Evolutionary conservation across 257 asterid genomes (phyloP), one percentile per base, ranked within the genome.

Genomic region (Nicotiana undulata): DNA sequence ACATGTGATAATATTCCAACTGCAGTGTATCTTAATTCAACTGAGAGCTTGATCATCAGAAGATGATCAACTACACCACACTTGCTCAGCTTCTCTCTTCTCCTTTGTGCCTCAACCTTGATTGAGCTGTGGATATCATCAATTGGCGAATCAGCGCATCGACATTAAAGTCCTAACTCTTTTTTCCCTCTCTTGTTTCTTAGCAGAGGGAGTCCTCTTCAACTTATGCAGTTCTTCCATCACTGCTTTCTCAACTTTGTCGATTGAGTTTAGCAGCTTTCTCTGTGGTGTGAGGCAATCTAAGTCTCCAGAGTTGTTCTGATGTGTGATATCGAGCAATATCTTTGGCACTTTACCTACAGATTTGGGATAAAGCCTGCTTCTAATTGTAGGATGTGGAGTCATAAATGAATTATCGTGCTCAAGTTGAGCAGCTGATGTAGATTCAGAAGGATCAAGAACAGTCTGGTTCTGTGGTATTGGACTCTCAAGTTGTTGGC

Each of bases 121-220:
- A 86, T 86, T 88, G 96, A 89, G 85, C 60, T 17, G 11, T 0
- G 7, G 26, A 26, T 20, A 49, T 9, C 7, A 49, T 9, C 7
- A 34, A 51, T 75, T 53, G 7, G 68, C 28, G 75, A 76, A 64
- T 89, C 68, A 92, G 58, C 97, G 89, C 97, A 94, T 89, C 9
- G 97, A 91, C 98, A 89, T 92, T 84, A 94, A 74, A 0, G 92
- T 91, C 80, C 85, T 77, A 1, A 94, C 93, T 53, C 86, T 89
- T 84, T 91, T 89, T 34, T 90, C 91, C 83, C 94, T 85, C 79
- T 90, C 96, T 0, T 86, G 90, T 51, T 83, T 92, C 82, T 85
- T 89, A 56, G 98, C 95, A 46, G 83, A 78, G 5, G 98, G 97
- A 15, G 93, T 89, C 82, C 92, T 86, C 91, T 87, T 91, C 53